These are phyloP conservation scores for Arthonia radiata DNA, from an alignment of 495 filamentous ascomycete species.

Conservation along the genomic window DNA sequence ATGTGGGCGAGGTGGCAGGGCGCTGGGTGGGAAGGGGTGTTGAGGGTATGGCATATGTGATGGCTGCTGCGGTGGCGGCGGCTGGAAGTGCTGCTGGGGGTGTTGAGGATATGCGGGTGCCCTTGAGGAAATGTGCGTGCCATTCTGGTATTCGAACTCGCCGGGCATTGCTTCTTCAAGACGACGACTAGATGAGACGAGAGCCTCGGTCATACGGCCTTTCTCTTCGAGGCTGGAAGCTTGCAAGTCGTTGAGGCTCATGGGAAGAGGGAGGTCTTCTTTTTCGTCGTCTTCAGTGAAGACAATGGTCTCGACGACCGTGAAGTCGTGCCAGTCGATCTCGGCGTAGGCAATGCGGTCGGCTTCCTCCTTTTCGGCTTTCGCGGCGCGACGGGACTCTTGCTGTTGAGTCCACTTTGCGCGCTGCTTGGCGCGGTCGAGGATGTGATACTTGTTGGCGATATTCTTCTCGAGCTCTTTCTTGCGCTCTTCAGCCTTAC, in stretches of 20 bases:
- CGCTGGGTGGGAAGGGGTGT: too few species aligned
- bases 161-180: constrained; percentile 92
- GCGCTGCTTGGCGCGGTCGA: constrained; percentile 57
- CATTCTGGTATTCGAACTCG: constrained; percentile 26
- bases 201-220: constrained; percentile 63
- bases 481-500: constrained; percentile 40
- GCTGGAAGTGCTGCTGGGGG: constrained; percentile 6
- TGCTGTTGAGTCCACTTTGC: constrained; percentile 72
- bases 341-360: constrained; percentile 44
- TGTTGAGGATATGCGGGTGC: constrained; percentile 7
- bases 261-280: constrained; percentile 65
- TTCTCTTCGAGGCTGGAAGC: constrained; percentile 87
- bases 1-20: too few species aligned
- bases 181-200: constrained; percentile 45
- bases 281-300: constrained; percentile 81
- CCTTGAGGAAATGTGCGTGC: constrained; percentile 6
- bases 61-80: too few species aligned
- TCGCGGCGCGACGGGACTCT: constrained; percentile 64
- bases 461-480: constrained; percentile 54
- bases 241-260: constrained; percentile 70
- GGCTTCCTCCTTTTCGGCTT: constrained; percentile 46
- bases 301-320: constrained; percentile 83
- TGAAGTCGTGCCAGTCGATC: constrained; percentile 97
- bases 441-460: constrained; percentile 50
- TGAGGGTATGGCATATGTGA: too few species aligned